A percentile compares a stretch with the other conserved stretches of the same genome.
These are phyloP conservation scores for Globisporangium recalcitrans DNA, from an alignment of 352 stramenopile species.

Conservation along the genomic window DNA sequence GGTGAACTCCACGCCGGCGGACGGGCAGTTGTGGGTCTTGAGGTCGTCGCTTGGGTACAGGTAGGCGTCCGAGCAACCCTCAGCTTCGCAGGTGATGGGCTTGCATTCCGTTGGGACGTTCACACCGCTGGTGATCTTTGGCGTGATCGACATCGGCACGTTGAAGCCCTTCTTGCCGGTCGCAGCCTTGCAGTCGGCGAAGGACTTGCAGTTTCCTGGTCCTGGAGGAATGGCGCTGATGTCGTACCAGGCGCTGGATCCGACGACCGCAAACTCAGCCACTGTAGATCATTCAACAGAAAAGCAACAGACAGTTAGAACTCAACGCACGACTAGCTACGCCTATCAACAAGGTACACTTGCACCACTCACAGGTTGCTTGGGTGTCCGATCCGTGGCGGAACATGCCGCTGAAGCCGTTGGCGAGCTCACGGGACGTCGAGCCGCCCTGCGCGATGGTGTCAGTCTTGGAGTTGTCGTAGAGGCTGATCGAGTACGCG, in stretches of 20 bases:
- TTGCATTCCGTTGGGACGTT: constrained; percentile 28
- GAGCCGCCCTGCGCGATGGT: constrained; percentile 30
- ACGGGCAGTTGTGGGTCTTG: constrained; percentile 48
- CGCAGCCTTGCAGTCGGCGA: constrained; percentile 33
- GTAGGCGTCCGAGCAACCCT: constrained; percentile 42
- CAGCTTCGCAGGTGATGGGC: constrained; percentile 26
- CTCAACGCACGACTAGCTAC: not conserved
- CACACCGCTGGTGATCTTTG: constrained; percentile 18
- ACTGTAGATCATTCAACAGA: constrained; percentile 9
- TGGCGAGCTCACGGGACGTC: constrained; percentile 28
- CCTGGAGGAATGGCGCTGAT: constrained; percentile 50
- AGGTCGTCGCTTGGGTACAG: constrained; percentile 43
- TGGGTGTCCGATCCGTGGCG: constrained; percentile 36
- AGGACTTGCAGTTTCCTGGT: constrained; percentile 47
- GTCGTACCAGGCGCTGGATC: constrained; percentile 49
- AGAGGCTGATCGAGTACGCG: constrained; percentile 39
- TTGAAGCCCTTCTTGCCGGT: constrained; percentile 65
- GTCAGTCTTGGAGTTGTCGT: constrained; percentile 47
- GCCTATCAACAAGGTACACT: not conserved
- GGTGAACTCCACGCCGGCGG: constrained; percentile 25
- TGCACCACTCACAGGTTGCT: constrained; percentile 27
- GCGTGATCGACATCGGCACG: constrained; percentile 49
- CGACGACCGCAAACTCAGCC: constrained; percentile 43
- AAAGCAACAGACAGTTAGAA: not conserved
- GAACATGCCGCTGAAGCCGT: constrained; percentile 59